These are phyloP conservation scores for Colletotrichum zoysiae DNA, from an alignment of 2,329 filamentous ascomycete genomes.

Conservation along the genomic window DNA sequence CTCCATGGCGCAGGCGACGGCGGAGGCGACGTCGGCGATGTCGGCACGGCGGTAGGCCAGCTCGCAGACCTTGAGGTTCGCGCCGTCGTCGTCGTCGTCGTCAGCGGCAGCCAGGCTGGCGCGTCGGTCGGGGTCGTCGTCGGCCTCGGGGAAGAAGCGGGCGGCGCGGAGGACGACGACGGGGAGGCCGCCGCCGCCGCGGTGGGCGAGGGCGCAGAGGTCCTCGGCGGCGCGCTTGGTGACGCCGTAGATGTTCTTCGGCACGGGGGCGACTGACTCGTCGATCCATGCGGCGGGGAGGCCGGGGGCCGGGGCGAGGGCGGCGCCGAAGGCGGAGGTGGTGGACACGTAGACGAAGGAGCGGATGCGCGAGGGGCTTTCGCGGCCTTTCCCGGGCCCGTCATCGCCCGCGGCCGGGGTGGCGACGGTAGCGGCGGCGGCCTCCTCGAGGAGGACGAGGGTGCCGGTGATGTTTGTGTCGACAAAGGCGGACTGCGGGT, in stretches of 20 bases:
- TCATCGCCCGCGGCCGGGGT: not conserved
- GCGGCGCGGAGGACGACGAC: constrained; percentile 59
- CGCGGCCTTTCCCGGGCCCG: not conserved
- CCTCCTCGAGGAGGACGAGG: constrained; percentile 56
- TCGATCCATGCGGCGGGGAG: constrained; percentile 59
- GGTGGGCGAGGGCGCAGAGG: constrained; percentile 57
- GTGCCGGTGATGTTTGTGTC: constrained; percentile 61
- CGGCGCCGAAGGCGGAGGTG: constrained; percentile 59
- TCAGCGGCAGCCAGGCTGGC: constrained; percentile 44
- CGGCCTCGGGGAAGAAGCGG: constrained; percentile 63
- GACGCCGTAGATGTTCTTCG: constrained; percentile 63
- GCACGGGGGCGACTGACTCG: constrained; percentile 54
- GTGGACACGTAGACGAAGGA: constrained; percentile 62
- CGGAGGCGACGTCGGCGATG: constrained; percentile 58
- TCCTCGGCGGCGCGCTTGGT: constrained; percentile 64
- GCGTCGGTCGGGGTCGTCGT: constrained; percentile 59
- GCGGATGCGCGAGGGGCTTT: constrained; percentile 44
- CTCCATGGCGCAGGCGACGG: constrained; percentile 55
- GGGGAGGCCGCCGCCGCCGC: constrained; percentile 55
- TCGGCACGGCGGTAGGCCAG: constrained; percentile 60
- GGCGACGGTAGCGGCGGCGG: constrained; percentile 43
- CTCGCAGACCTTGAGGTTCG: constrained; percentile 62
- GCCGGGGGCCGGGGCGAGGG: constrained; percentile 53
- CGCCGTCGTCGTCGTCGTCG: constrained; percentile 45
- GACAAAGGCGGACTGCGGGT: constrained; percentile 59